Percentiles rank a stretch among this genome's conserved stretches.
phyloP scores from a whole-genome alignment of 2,329 filamentous ascomycete species.

The Corinectria fuckeliana region DNA sequence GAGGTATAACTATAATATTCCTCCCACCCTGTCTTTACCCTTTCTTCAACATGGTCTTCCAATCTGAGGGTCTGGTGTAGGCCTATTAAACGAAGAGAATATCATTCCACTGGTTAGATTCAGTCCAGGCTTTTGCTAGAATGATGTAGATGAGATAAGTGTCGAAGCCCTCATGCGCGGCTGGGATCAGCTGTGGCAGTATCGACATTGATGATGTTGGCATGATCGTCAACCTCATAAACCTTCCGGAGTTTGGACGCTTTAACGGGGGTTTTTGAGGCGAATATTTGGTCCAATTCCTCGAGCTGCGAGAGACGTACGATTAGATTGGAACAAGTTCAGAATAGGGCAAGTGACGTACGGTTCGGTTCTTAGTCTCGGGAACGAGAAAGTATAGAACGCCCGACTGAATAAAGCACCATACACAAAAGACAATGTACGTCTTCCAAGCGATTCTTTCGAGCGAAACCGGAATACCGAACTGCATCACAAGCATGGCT shows the following conservation, averaged over 20 bases:
- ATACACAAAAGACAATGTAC: conserved; percentile 58
- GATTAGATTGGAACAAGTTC: background rate
- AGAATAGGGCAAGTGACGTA: conserved; percentile 10
- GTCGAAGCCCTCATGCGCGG: conserved; percentile 1
- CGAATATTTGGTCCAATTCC: conserved; percentile 34
- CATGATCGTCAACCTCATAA: conserved; percentile 26
- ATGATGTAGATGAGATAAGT: background rate
- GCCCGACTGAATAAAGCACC: conserved; percentile 49
- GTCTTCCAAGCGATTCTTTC: conserved; percentile 59
- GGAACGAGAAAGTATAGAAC: conserved; percentile 58
- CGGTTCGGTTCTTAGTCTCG: conserved; percentile 56
- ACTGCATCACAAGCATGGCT: conserved; percentile 47
- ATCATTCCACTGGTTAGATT: too few relatives aligned
- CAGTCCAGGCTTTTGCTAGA: too few relatives aligned
- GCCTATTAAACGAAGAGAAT: too few relatives aligned
- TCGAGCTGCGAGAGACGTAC: conserved; percentile 22
- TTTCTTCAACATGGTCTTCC: too few relatives aligned
- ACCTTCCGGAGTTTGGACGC: conserved; percentile 28
- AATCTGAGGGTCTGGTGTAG: too few relatives aligned
- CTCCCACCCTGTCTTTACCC: too few relatives aligned
- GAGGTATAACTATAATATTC: too few relatives aligned
- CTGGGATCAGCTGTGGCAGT: background rate
- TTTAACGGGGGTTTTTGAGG: conserved; percentile 29
- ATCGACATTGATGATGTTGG: conserved; percentile 31
- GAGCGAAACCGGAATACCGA: conserved; percentile 54